phyloP scores from a whole-genome alignment of 1,284 basidiomycete species.

The Trichosporon sp. region DNA sequence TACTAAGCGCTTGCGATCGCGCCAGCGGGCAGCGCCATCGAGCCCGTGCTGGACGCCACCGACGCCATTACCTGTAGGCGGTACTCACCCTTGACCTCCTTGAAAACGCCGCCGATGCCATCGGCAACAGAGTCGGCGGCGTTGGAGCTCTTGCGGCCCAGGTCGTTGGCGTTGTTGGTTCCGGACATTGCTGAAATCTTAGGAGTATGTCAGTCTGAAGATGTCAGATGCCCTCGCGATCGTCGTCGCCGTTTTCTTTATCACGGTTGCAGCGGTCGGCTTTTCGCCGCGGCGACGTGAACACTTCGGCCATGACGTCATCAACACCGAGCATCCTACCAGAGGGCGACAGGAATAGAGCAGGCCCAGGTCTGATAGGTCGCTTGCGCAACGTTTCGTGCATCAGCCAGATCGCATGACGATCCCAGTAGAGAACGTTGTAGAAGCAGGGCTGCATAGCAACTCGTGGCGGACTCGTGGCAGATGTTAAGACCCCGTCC shows the following conservation, averaged over 20 bases:
- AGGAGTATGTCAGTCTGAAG: neutral
- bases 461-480: neutral
- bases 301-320: neutral
- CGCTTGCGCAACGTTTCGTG: neutral
- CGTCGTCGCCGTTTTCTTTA: neutral
- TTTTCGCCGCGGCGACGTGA: neutral
- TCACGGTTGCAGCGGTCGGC: neutral
- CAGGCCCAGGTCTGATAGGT: neutral
- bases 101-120: neutral
- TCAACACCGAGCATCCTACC: neutral
- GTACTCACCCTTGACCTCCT: slow-evolving; percentile 1
- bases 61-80: neutral
- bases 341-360: neutral
- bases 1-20: neutral
- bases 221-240: neutral
- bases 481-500: neutral
- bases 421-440: neutral
- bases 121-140: neutral
- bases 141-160: neutral
- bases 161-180: neutral
- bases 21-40: neutral
- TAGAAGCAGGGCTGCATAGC: neutral
- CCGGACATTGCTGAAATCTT: neutral
- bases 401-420: neutral
- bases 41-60: neutral